Conservation (phyloP, 2,329 filamentous ascomycete species). For the Esteya vermicola region DNA sequence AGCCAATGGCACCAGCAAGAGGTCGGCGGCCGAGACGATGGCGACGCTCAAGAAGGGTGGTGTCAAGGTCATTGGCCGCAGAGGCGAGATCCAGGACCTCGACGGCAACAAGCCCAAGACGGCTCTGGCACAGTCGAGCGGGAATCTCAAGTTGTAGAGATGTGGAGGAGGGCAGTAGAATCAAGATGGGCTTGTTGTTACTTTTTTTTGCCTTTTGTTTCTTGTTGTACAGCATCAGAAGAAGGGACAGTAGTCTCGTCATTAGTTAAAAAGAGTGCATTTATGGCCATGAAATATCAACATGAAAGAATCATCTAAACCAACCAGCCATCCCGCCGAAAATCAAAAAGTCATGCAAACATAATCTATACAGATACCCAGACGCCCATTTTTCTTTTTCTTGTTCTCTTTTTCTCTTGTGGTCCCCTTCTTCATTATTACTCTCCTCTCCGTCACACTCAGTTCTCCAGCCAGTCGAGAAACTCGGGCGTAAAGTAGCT, state of each 20-base stretch:
- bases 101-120: conserved; percentile 61
- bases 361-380: background rate
- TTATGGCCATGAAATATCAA: too few relatives aligned
- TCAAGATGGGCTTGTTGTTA: too few relatives aligned
- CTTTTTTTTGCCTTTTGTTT: too few relatives aligned
- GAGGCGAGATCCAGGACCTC: conserved; percentile 72
- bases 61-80: conserved; percentile 83
- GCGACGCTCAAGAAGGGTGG: conserved; percentile 48
- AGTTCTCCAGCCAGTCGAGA: conserved; percentile 42
- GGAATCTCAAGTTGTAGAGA: conserved; percentile 45
- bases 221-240: too few relatives aligned
- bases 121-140: conserved; percentile 34
- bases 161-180: background rate
- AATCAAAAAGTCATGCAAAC: background rate
- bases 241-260: too few relatives aligned
- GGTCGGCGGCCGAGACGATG: conserved; percentile 22
- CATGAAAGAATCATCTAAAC: too few relatives aligned
- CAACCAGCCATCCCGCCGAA: background rate
- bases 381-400: background rate
- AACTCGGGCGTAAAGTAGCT: conserved; percentile 87
- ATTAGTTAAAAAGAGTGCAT: too few relatives aligned
- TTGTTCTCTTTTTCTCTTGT: background rate
- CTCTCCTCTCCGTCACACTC: background rate
- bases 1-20: conserved; percentile 24
- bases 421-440: background rate